phyloP scores from a whole-genome alignment of 805 yeast species.

The Metschnikowia gelsemii region DNA sequence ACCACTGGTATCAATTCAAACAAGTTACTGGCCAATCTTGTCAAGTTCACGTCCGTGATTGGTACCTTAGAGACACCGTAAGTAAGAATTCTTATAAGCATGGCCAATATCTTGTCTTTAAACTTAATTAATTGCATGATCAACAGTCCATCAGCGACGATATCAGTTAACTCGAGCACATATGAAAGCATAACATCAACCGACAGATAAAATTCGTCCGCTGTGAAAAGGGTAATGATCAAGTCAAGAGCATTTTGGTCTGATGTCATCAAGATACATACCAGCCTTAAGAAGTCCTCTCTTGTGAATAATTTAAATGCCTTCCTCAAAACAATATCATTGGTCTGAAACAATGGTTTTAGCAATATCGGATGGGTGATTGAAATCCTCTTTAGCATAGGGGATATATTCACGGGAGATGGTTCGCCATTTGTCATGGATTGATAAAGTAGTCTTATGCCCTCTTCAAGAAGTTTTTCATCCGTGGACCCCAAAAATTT shows the following conservation, averaged over 20 bases:
- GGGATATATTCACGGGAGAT: slow-evolving; percentile 25
- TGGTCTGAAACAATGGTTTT: slow-evolving; percentile 30
- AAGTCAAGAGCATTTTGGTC: slow-evolving; percentile 23
- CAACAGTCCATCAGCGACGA: slow-evolving; percentile 30
- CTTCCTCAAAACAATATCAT: slow-evolving; percentile 28
- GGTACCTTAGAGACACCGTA: slow-evolving; percentile 32
- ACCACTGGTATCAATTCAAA: slow-evolving; percentile 35
- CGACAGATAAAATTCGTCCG: slow-evolving; percentile 32
- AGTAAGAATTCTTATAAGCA: slow-evolving; percentile 29
- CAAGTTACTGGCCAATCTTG: slow-evolving; percentile 25
- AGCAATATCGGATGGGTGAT: slow-evolving; percentile 31
- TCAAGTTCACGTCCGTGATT: slow-evolving; percentile 33
- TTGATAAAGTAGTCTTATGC: slow-evolving; percentile 36
- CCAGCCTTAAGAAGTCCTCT: slow-evolving; percentile 38
- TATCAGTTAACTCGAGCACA: slow-evolving; percentile 32
- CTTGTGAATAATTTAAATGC: slow-evolving; percentile 25
- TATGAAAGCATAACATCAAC: slow-evolving; percentile 28
- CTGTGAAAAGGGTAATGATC: slow-evolving; percentile 25
- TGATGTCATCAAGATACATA: slow-evolving; percentile 26
- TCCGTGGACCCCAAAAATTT: slow-evolving; percentile 36
- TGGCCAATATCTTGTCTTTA: slow-evolving; percentile 29
- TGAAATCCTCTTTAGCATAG: slow-evolving; percentile 29
- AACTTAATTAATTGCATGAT: slow-evolving; percentile 38
- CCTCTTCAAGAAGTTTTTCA: slow-evolving; percentile 32
- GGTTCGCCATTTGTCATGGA: slow-evolving; percentile 40